Evolutionary conservation across 345 rosid species (phyloP), one percentile per base, ranked within the genome.

Genomic region (Moringa oleifera): DNA sequence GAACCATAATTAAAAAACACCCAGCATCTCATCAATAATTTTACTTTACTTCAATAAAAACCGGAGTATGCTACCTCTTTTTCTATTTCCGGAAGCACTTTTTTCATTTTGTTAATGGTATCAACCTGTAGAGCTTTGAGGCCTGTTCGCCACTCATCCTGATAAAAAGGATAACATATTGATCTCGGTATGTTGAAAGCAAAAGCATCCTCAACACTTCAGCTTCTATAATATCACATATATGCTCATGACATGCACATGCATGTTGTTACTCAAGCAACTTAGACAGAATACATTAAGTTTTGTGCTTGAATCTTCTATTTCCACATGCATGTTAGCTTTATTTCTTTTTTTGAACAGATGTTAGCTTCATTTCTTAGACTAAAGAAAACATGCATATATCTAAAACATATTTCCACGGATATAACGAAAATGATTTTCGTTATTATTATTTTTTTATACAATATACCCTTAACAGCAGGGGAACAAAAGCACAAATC

Each of bases 61-160:
- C 12, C 51, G 63, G 28, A 20, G n/a, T 23, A 66, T 23, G 36
- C 6, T 62, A 80, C 88, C 85, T 79, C 83, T 53, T 66, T 74
- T 68, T 80, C 80, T 68, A 80, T 45, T 23, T 49, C 65, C 33
- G 70, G 25, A 15, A 83, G 63, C 19, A 72, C 69, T 23, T 72
- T 73, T 58, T 76, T 74, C 41, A 83, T 68, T 64, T 79, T 76
- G 63, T 5, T 25, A 24, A 83, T 53, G 59, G 73, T 59, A 66
- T 76, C 68, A 24, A 36, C 79, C 47, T 53, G 57, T 53, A 80
- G 66, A 57, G 79, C 74, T 67, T 76, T 77, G 53, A 83, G 55
- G 55, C 88, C 83, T 23, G 73, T 68, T 73, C 56, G 69, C 83
- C 85, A 83, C 63, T 80, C 85, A 24, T 76, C 75, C 88, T 83